These are phyloP conservation scores for Colletotrichum ledebouriae DNA, from an alignment of 2,329 filamentous ascomycete genomes.

Conservation along the genomic window DNA sequence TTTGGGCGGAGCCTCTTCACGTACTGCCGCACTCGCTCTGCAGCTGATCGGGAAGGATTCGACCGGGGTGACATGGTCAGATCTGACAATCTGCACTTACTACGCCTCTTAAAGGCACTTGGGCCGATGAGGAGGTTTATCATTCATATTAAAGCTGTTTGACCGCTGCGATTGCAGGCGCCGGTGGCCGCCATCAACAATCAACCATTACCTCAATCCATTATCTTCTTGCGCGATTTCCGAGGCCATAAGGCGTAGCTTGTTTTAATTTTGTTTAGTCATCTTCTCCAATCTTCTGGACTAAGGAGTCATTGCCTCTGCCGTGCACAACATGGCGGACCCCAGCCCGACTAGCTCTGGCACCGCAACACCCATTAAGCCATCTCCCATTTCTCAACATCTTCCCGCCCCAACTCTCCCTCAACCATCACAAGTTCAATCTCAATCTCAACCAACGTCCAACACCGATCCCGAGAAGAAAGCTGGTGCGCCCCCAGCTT, in stretches of 20 bases:
- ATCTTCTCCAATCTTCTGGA: not conserved
- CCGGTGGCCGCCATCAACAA: not conserved
- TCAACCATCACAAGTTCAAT: not conserved
- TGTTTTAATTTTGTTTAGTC: not conserved
- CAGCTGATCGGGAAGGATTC: slow-evolving; percentile 14
- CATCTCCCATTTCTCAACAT: not conserved
- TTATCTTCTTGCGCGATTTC: slow-evolving; percentile 1
- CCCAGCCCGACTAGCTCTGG: slow-evolving; percentile 30
- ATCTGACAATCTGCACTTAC: slow-evolving; percentile 7
- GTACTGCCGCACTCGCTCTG: slow-evolving; percentile 19
- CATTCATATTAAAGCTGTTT: slow-evolving; percentile 13
- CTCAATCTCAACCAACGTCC: not conserved
- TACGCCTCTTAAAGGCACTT: slow-evolving; percentile 9
- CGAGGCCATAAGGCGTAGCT: too few relatives aligned
- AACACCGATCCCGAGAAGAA: slow-evolving; percentile 41
- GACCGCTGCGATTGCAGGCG: slow-evolving; percentile 2
- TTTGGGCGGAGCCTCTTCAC: not conserved
- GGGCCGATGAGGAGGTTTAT: not conserved
- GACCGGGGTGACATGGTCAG: slow-evolving; percentile 1
- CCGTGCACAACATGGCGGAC: slow-evolving; percentile 18
- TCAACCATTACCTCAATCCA: not conserved
- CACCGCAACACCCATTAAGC: slow-evolving; percentile 25
- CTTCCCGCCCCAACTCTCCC: not conserved
- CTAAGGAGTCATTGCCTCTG: not conserved
- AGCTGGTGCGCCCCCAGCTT: slow-evolving; percentile 44